Evolutionary conservation across 2,329 filamentous ascomycete species (phyloP).

Genomic region (Penicillium thymicola): DNA sequence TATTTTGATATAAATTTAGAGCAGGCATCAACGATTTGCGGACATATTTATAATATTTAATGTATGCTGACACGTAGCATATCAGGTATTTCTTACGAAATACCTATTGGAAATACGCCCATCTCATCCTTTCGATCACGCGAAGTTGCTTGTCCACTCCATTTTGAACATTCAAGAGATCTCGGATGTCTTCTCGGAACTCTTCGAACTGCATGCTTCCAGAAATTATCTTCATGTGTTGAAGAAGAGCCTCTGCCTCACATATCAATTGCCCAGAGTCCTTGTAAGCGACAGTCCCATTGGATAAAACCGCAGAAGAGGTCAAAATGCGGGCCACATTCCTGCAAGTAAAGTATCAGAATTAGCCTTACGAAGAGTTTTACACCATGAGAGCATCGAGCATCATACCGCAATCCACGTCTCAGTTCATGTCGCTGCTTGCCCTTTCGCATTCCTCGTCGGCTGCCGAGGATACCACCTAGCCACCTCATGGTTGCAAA

Average conservation of each 20-base stretch:
- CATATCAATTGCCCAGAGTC: conserved; percentile 88
- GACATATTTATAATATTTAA: too few species aligned
- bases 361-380: background rate
- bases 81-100: background rate
- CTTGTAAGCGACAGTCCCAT: conserved; percentile 79
- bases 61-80: background rate
- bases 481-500: conserved; percentile 73
- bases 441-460: conserved; percentile 64
- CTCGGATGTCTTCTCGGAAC: conserved; percentile 83
- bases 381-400: background rate
- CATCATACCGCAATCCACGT: conserved; percentile 64
- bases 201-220: conserved; percentile 74
- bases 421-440: conserved; percentile 67
- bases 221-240: conserved; percentile 64
- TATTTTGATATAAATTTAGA: too few species aligned
- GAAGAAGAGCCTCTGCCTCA: conserved; percentile 79
- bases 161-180: conserved; percentile 74
- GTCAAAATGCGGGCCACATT: conserved; percentile 82
- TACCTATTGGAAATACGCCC: conserved; percentile 79
- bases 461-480: conserved; percentile 64
- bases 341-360: conserved; percentile 30
- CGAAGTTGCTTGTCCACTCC: conserved; percentile 74
- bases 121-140: conserved; percentile 78
- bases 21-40: background rate
- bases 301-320: conserved; percentile 61